Percentiles rank a stretch among this genome's conserved stretches.
Conservation (phyloP, 345 rosid genomes). For the thale cress (Arabidopsis thaliana) region TAIR10.1 NC_003074.8:99001-99500, state of each 20-base stretch:
- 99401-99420: conserved; percentile 1
- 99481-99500: conserved; percentile 96
- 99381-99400: conserved; percentile 12
- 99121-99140: neutral
- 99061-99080: conserved; percentile 96
- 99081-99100: conserved; percentile 90
- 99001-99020: conserved; percentile 98
- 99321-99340: conserved; percentile 16
- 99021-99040: conserved; percentile 99
- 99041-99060: conserved; percentile 98
- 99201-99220: conserved; percentile 70
- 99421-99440: conserved; percentile 1
- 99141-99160: neutral
- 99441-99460: neutral
- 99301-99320: conserved; percentile 25
- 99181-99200: conserved; percentile 27
- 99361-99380: conserved; percentile 2
- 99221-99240: conserved; percentile 96
- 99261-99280: conserved; percentile 88
- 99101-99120: conserved; percentile 24
- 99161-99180: conserved; percentile 20
- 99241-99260: conserved; percentile 99
- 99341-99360: conserved; percentile 13
- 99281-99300: conserved; percentile 73
- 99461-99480: conserved; percentile 32